phyloP scores from a whole-genome alignment of 1,139 yeast genomes.

The Cylindricascospora bacillispora region DNA sequence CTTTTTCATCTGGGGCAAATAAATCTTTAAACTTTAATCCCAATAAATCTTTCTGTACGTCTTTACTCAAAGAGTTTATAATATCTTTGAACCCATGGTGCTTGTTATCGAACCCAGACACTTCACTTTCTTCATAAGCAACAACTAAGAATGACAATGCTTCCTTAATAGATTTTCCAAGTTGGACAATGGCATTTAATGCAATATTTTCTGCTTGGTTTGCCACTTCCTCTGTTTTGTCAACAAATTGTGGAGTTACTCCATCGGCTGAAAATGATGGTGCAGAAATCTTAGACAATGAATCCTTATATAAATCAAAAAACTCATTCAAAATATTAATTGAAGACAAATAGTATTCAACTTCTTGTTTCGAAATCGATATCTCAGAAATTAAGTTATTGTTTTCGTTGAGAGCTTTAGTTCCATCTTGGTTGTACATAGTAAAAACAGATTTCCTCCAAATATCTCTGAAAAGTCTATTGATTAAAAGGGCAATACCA shows the following conservation, averaged over 20 bases:
- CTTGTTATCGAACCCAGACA: conserved; percentile 30
- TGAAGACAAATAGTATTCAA: conserved; percentile 58
- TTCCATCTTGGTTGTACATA: conserved; percentile 23
- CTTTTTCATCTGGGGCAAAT: conserved; percentile 49
- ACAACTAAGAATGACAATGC: conserved; percentile 81
- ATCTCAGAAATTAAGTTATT: conserved; percentile 17
- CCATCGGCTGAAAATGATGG: conserved; percentile 25
- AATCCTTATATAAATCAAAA: conserved; percentile 44
- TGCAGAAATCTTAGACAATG: conserved; percentile 49
- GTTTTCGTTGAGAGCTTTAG: conserved; percentile 8
- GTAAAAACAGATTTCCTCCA: conserved; percentile 70
- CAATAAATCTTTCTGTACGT: conserved; percentile 56
- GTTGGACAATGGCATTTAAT: conserved; percentile 61
- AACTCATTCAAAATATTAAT: conserved; percentile 40
- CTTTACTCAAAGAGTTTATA: conserved; percentile 52
- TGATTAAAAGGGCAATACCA: conserved; percentile 70
- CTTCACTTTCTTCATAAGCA: conserved; percentile 59
- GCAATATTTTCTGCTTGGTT: conserved; percentile 89
- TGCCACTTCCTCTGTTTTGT: conserved; percentile 36
- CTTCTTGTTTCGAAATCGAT: conserved; percentile 37
- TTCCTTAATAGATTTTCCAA: conserved; percentile 72
- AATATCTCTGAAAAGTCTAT: conserved; percentile 62
- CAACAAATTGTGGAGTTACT: conserved; percentile 10
- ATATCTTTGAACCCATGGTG: conserved; percentile 43
- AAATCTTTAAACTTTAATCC: conserved; percentile 61